These are phyloP conservation scores for Rhizopogon salebrosus DNA, from an alignment of 768 basidiomycete species.

Conservation along the genomic window DNA sequence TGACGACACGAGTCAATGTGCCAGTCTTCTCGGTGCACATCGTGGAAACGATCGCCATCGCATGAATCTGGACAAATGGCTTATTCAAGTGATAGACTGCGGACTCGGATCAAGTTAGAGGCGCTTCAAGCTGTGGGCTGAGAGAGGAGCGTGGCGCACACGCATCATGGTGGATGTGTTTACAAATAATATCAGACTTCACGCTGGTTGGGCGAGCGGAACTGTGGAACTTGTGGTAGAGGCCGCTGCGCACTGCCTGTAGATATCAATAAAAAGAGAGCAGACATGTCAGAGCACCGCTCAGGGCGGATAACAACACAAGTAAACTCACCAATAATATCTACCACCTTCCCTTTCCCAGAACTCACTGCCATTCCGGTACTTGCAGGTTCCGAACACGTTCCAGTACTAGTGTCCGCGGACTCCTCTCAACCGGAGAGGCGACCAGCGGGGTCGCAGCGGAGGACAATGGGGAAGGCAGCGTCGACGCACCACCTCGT, in stretches of 20 bases:
- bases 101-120: no score
- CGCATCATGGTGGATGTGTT: conserved; percentile 78
- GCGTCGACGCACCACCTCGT: conserved; percentile 6
- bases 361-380: conserved; percentile 24
- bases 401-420: no score
- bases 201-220: conserved; percentile 83
- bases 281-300: background rate
- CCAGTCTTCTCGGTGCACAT: no score
- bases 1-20: no score
- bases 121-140: conserved; percentile 29
- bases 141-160: conserved; percentile 39
- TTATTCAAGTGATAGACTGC: no score
- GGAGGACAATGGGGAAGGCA: background rate
- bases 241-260: conserved; percentile 62
- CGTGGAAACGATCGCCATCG: no score
- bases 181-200: conserved; percentile 89
- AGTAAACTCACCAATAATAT: conserved; percentile 60
- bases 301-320: conserved; percentile 23
- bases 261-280: no score
- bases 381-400: conserved; percentile 30
- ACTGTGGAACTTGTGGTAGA: conserved; percentile 85
- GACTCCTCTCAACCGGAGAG: background rate
- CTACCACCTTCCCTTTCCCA: conserved; percentile 52
- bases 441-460: background rate
- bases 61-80: no score